Percentiles rank a stretch among this genome's conserved stretches.
Conservation (phyloP, 768 basidiomycete genomes). For the Sarcomyxa edulis region DNA sequence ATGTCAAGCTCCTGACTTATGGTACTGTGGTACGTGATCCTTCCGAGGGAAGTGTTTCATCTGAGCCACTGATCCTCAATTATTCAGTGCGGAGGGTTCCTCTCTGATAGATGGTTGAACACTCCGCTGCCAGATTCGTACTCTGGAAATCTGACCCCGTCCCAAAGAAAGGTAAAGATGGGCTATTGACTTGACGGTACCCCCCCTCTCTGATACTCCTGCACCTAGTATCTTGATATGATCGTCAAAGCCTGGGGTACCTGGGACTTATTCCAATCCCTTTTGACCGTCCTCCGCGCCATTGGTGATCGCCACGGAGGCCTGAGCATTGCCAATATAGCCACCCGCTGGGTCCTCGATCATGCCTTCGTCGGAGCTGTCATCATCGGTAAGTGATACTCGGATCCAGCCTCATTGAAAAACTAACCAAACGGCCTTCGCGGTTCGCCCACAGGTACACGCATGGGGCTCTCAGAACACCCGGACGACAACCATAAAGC, state of each 20-base stretch:
- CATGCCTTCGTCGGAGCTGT: constrained; percentile 75
- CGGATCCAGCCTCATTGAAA: too few species aligned
- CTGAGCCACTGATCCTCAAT: constrained; percentile 10
- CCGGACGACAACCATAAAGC: constrained; percentile 61
- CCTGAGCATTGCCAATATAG: constrained; percentile 70
- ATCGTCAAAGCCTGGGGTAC: constrained; percentile 75
- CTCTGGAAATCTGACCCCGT: constrained; percentile 63
- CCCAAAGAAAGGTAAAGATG: constrained; percentile 66
- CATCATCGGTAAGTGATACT: constrained; percentile 58
- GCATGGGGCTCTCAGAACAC: constrained; percentile 74
- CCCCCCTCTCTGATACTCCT: background rate
- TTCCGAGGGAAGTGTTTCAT: constrained; percentile 2
- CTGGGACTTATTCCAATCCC: constrained; percentile 70
- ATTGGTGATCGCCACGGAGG: constrained; percentile 66
- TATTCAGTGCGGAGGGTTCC: constrained; percentile 74
- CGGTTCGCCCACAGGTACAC: constrained; percentile 41
- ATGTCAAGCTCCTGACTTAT: constrained; percentile 73
- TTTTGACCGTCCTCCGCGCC: constrained; percentile 51
- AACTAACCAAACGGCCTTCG: constrained; percentile 1
- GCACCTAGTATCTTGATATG: constrained; percentile 85
- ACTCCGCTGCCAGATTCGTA: constrained; percentile 69
- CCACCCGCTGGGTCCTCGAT: constrained; percentile 80
- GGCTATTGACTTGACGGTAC: background rate
- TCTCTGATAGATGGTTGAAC: constrained; percentile 71
- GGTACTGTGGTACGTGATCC: constrained; percentile 61